phyloP scores from a whole-genome alignment of 768 basidiomycete species.

The Tylopilus vinaceipallidus region DNA sequence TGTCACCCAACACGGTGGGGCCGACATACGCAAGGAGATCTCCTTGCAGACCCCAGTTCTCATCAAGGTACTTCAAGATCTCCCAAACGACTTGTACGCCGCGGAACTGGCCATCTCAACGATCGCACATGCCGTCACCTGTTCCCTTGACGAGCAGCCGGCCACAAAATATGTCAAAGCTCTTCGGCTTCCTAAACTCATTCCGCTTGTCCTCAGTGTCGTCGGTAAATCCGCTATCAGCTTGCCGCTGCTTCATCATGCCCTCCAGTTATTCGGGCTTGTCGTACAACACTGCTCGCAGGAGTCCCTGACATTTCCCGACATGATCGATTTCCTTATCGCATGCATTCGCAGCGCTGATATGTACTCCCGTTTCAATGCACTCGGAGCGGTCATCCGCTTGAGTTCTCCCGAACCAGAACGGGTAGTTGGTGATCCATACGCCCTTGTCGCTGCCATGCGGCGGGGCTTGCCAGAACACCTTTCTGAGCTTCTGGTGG shows the following conservation, averaged over 20 bases:
- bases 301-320: constrained; percentile 42
- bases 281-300: constrained; percentile 42
- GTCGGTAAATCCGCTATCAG: constrained; percentile 42
- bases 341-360: constrained; percentile 55
- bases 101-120: constrained; percentile 49
- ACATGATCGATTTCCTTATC: constrained; percentile 47
- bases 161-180: constrained; percentile 35
- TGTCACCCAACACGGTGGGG: constrained; percentile 59
- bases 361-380: constrained; percentile 48
- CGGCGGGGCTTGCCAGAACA: constrained; percentile 44
- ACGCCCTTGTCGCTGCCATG: constrained; percentile 43
- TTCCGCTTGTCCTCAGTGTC: constrained; percentile 42
- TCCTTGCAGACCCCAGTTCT: constrained; percentile 39
- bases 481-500: constrained; percentile 43
- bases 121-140: constrained; percentile 48
- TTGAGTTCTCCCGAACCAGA: constrained; percentile 47
- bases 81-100: constrained; percentile 46
- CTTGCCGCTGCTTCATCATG: constrained; percentile 47
- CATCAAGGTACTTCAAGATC: constrained; percentile 45
- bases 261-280: constrained; percentile 41
- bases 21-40: constrained; percentile 46
- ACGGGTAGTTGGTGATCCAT: constrained; percentile 42
- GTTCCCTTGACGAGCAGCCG: constrained; percentile 37
- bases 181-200: constrained; percentile 41
- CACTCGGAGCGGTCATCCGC: constrained; percentile 51